Evolutionary conservation across 345 rosid genomes (phyloP).

Genomic region (Psidium guajava): DNA sequence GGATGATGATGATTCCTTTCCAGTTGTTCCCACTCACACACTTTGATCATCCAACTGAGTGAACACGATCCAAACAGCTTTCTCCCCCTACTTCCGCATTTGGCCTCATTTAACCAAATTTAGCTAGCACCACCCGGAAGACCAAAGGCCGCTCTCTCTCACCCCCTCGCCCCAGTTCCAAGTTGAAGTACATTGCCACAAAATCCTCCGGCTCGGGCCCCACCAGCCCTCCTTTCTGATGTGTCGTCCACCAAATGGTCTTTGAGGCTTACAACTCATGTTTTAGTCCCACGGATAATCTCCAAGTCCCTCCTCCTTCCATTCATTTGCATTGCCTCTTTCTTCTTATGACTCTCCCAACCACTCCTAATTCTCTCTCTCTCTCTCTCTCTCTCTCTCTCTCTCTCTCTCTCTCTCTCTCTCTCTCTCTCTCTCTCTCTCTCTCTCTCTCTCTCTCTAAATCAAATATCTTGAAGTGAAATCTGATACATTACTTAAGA

Average conservation of each 20-base stretch:
- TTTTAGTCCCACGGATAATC: not conserved
- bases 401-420: not conserved
- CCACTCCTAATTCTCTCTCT: not conserved
- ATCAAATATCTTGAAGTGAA: not conserved
- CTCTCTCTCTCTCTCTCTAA: not conserved
- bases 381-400: not conserved
- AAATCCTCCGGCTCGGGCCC: conserved; percentile 13
- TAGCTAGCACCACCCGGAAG: not conserved
- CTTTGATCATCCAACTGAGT: not conserved
- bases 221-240: conserved; percentile 34
- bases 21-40: not conserved
- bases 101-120: not conserved
- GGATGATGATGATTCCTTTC: not conserved
- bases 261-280: conserved; percentile 51
- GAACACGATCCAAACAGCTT: conserved; percentile 8
- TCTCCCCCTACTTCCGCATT: not conserved
- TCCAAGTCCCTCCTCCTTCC: not conserved
- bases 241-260: conserved; percentile 71
- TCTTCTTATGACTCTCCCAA: not conserved
- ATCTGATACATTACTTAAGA: not conserved
- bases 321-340: not conserved
- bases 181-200: not conserved
- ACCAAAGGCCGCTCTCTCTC: not conserved
- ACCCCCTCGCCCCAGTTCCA: no score
- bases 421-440: not conserved